Percentiles rank a stretch among this genome's conserved stretches.
Conservation (phyloP, 2,329 filamentous ascomycete genomes). For the Fusarium sp. region DNA sequence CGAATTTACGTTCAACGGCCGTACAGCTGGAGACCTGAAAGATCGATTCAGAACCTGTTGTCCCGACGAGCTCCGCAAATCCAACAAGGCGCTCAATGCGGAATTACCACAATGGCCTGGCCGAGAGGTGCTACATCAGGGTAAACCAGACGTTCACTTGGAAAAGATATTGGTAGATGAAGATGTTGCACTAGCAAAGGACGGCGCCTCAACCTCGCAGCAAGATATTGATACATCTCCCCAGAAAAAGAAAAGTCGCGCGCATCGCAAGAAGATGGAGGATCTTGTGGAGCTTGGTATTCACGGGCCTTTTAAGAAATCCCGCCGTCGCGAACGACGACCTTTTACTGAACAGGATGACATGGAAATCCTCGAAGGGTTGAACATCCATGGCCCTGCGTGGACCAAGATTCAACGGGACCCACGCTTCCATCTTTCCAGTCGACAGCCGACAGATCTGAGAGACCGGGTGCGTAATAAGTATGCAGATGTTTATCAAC, state of each 20-base stretch:
- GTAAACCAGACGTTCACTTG: slow-evolving; percentile 61
- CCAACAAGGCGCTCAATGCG: slow-evolving; percentile 47
- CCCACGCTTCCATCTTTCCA: slow-evolving; percentile 66
- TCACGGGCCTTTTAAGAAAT: slow-evolving; percentile 70
- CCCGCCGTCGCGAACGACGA: slow-evolving; percentile 67
- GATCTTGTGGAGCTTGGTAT: slow-evolving; percentile 69
- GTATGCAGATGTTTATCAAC: slow-evolving; percentile 67
- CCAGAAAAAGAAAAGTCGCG: slow-evolving; percentile 62
- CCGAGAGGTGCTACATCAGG: slow-evolving; percentile 51
- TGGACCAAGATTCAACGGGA: slow-evolving; percentile 75
- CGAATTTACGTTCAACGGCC: slow-evolving; percentile 69
- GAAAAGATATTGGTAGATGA: slow-evolving; percentile 68
- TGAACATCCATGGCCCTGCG: slow-evolving; percentile 68
- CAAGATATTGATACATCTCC: slow-evolving; percentile 50
- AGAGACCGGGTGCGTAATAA: slow-evolving; percentile 73
- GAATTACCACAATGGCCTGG: slow-evolving; percentile 36
- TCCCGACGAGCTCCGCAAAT: slow-evolving; percentile 67
- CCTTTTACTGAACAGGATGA: slow-evolving; percentile 73
- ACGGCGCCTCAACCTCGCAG: slow-evolving; percentile 41
- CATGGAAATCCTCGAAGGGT: slow-evolving; percentile 68
- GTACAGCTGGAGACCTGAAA: slow-evolving; percentile 72
- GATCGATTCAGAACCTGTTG: slow-evolving; percentile 75
- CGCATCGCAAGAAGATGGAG: slow-evolving; percentile 66
- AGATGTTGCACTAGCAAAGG: slow-evolving; percentile 45
- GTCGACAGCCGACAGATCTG: slow-evolving; percentile 70